Evolutionary conservation across 257 asterid species (phyloP).

Genomic region (Scutellaria baicalensis): DNA sequence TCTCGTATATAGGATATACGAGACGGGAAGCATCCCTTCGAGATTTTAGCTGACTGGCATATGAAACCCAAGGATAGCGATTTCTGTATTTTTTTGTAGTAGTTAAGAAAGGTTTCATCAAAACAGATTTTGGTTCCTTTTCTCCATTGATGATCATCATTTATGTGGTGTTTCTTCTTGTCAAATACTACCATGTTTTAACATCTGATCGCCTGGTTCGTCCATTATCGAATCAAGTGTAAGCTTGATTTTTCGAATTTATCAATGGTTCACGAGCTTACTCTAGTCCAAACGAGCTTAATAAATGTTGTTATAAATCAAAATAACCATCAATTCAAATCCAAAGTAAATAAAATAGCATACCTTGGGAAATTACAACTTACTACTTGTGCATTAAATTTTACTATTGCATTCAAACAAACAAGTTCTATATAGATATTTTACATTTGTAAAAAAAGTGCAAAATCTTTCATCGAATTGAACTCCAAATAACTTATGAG

Average conservation of each 20-base stretch:
- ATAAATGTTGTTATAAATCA: too few relatives aligned
- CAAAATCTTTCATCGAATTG: too few relatives aligned
- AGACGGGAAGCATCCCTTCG: background rate
- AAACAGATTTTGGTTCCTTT: background rate
- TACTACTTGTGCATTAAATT: background rate
- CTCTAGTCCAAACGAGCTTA: too few relatives aligned
- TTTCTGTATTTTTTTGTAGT: slow-evolving; percentile 14
- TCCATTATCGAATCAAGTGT: background rate
- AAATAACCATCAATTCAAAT: too few relatives aligned
- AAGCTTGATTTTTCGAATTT: background rate
- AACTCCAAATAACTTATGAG: too few relatives aligned
- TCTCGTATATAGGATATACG: too few relatives aligned
- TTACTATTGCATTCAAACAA: background rate
- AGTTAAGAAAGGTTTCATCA: background rate
- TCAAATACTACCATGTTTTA: too few relatives aligned
- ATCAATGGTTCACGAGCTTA: too few relatives aligned
- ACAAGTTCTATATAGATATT: background rate
- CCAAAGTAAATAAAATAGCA: too few relatives aligned
- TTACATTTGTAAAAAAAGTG: too few relatives aligned
- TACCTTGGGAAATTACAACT: too few relatives aligned
- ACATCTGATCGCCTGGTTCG: background rate
- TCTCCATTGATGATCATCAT: background rate
- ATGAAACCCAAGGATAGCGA: slow-evolving; percentile 35
- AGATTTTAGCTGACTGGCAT: slow-evolving; percentile 31
- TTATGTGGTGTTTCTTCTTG: background rate